Conservation (phyloP, 2,329 filamentous ascomycete species). For the Calonectria pauciramosa region DNA sequence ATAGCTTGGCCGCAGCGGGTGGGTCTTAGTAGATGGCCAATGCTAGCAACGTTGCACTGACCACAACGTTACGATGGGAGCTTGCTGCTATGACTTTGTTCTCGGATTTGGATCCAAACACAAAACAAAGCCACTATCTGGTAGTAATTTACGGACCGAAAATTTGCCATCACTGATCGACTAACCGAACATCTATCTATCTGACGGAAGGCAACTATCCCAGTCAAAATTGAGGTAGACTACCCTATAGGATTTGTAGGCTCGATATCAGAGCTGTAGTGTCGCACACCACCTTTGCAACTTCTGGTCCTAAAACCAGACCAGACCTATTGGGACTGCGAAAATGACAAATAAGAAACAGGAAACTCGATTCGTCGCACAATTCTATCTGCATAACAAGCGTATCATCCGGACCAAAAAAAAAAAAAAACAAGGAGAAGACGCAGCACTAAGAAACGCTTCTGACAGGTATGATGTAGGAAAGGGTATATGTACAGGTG, state of each 20-base stretch:
- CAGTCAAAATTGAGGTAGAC: not conserved
- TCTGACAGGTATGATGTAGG: not conserved
- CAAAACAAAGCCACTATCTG: too few species aligned
- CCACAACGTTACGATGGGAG: too few species aligned
- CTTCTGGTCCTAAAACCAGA: not conserved
- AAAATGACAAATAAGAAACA: not conserved
- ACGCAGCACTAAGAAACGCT: not conserved
- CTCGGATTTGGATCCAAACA: too few species aligned
- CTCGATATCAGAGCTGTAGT: too few species aligned
- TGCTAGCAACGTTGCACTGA: too few species aligned
- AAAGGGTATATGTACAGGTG: constrained; percentile 1
- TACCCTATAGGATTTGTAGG: not conserved
- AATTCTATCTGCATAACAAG: not conserved
- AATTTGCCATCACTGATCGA: not conserved
- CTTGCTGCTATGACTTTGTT: too few species aligned
- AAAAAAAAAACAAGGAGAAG: not conserved
- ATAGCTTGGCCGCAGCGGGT: too few species aligned
- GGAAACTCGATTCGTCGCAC: not conserved
- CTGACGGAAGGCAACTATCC: not conserved
- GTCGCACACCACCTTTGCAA: not conserved
- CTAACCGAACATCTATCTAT: not conserved
- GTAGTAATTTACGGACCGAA: not conserved
- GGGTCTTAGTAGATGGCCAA: too few species aligned
- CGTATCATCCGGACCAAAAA: not conserved
- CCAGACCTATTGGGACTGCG: not conserved